phyloP scores from a whole-genome alignment of 1,284 basidiomycete genomes.

The Cerrena zonata region DNA sequence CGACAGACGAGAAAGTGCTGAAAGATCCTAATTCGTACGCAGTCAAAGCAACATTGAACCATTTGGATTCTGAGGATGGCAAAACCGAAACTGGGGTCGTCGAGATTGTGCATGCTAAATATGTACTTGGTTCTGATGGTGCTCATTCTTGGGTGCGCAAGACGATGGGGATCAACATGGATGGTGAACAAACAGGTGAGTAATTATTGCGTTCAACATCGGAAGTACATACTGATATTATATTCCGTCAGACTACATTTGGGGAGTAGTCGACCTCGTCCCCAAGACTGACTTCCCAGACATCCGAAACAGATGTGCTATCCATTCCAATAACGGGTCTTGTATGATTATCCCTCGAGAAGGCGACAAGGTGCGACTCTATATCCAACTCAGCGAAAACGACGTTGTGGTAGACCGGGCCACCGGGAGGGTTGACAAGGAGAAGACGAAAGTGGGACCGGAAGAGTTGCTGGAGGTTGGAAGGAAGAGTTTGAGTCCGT shows the following conservation, averaged over 20 bases:
- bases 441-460: slow-evolving; percentile 42
- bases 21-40: slow-evolving; percentile 31
- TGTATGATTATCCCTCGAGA: slow-evolving; percentile 76
- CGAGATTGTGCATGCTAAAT: slow-evolving; percentile 51
- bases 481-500: slow-evolving; percentile 64
- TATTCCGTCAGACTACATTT: slow-evolving; percentile 52
- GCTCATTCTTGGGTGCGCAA: slow-evolving; percentile 78
- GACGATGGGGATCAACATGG: slow-evolving; percentile 61
- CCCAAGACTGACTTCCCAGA: slow-evolving; percentile 78
- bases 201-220: slow-evolving; percentile 1
- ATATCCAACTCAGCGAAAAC: slow-evolving; percentile 61
- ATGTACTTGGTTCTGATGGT: slow-evolving; percentile 53
- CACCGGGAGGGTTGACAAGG: slow-evolving; percentile 59
- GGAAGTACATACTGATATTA: slow-evolving; percentile 2
- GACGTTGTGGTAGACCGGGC: slow-evolving; percentile 40
- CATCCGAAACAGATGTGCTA: slow-evolving; percentile 62
- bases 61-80: slow-evolving; percentile 22
- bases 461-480: slow-evolving; percentile 62
- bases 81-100: too few relatives aligned
- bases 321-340: slow-evolving; percentile 51
- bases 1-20: slow-evolving; percentile 32
- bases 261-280: slow-evolving; percentile 73
- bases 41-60: slow-evolving; percentile 45
- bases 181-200: slow-evolving; percentile 69
- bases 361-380: slow-evolving; percentile 65